phyloP scores from a whole-genome alignment of 192 early-diverging fungal genomes.

The Podila epicladia region DNA sequence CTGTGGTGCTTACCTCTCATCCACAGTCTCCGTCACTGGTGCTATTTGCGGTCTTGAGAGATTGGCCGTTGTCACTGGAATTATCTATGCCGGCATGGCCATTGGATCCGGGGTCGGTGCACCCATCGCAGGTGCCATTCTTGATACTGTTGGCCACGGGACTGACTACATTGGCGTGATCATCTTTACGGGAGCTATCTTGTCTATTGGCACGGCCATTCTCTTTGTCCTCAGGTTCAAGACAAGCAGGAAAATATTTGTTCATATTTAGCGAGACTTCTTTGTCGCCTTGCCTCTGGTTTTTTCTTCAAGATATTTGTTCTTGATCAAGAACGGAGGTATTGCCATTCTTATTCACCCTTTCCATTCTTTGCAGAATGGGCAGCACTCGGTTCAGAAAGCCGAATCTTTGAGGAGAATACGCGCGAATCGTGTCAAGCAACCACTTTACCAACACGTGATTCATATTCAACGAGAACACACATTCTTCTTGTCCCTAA shows the following conservation, averaged over 20 bases:
- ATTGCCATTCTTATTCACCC: too few relatives aligned
- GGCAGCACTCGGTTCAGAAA: too few relatives aligned
- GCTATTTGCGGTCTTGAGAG: conserved; percentile 31
- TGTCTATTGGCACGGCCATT: conserved; percentile 24
- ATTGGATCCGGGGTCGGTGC: conserved; percentile 31
- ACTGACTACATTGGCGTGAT: conserved; percentile 43
- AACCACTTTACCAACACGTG: too few relatives aligned
- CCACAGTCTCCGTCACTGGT: conserved; percentile 38
- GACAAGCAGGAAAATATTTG: conserved; percentile 25
- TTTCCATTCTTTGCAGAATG: too few relatives aligned
- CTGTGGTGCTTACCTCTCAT: conserved; percentile 45
- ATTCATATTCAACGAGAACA: too few relatives aligned
- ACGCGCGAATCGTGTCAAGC: too few relatives aligned
- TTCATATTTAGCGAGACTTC: background rate
- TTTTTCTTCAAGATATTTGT: too few relatives aligned
- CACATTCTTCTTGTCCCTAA: too few relatives aligned
- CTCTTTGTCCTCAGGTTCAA: conserved; percentile 19
- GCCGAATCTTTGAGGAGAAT: too few relatives aligned
- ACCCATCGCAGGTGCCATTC: conserved; percentile 37
- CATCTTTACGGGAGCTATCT: conserved; percentile 26
- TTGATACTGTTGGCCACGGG: conserved; percentile 21
- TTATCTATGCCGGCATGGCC: conserved; percentile 47
- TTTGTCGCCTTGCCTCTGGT: too few relatives aligned
- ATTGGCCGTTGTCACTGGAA: conserved; percentile 31
- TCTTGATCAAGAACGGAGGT: too few relatives aligned